Evolutionary conservation across 148 eudicot species (phyloP), one percentile per base, ranked within the genome.

Genomic region (Camellia granthamiana): DNA sequence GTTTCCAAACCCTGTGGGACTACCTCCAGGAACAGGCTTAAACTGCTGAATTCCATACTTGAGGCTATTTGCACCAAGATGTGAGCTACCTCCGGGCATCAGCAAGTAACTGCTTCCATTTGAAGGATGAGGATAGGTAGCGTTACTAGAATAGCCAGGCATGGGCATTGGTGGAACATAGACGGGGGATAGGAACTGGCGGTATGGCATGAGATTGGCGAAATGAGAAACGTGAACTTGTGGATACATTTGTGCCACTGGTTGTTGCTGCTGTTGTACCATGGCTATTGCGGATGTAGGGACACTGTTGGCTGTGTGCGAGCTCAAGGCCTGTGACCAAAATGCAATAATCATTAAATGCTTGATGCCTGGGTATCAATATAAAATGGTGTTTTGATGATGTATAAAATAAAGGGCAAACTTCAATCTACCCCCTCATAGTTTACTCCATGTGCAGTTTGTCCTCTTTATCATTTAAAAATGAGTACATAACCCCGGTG

Each of bases 1-100:
- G 79, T 86, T 90, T 12, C 97, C 93, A 79, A 92, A 95, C 79
- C 90, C 93, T 13, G 93, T 80, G 4, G 97, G 90, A 83, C 86
- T 88, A 54, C 90, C 97, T 38, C 86, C 77, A 7, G 96, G 97
- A 62, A 93, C 87, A 77, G 96, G 91, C 81, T 95, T 95, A 81
- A 89, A 92, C 78, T 87, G 99, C 84, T 93, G 99, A 74, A 92
- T 86, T 47, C 94, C 95, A 77, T 92, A 93, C 86, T 93, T 96
- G 51, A 93, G 76, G 79, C 84, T 85, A 30, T 87, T 89, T 41
- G 91, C 86, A 61, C 88, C 72, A 42, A 90, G 83, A 80, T 95
- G 98, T 69, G 99, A 88, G 82, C 90, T 83, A 62, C 90, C 91
- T 44, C 97, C 97, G 4, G 97, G 93, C 97, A 96, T 91, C 83